Evolutionary conservation across 2,329 filamentous ascomycete species (phyloP), one percentile per base, ranked within the genome.

Genomic region (Chlorencoelia australis): DNA sequence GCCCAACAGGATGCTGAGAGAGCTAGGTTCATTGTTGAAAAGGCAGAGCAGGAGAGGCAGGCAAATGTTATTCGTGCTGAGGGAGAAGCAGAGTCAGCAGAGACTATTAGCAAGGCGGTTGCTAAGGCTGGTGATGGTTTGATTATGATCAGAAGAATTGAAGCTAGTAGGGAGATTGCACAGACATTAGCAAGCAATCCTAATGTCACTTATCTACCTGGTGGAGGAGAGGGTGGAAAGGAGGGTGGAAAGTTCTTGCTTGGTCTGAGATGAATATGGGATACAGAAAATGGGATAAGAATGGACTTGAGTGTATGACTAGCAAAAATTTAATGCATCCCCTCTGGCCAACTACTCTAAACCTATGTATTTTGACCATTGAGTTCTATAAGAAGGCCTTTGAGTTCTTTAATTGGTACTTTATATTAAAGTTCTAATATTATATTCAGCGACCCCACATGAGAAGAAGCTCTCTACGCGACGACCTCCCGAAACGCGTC

Each of bases 1-100:
- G 91, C 91, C 38, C 91, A 98, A 68, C 91, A 98, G 66, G 91
- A 98, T 59, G 91, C 91, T 46, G 91, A 98, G 73, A 77, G 91
- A 48, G 91, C 91, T 32, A 77, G 91, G 49, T 98, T 98, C 70
- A 93, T 98, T 52, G 91, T 98, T 60, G 91, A 98, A 74, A 86
- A 86, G 62, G 91, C 91, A 43, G 91, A 98, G 74, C 91, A 98
- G 70, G 91, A 98, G 69, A 75, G 91, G 55, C 91, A 98, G 68
- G 91, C 91, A 52, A 96, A 91, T 66, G 91, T 98, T 56, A 98
- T 98, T 63, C 78, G 91, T 39, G 91, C 91, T 35, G 91, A 98
- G 73, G 91, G 91, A 59, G 91, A 98, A 66, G 89, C 89, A 50
- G 89, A 96, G 73, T 85, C 82, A 54, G 91, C 91, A 32, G 91